Percentiles rank a stretch among this genome's conserved stretches.
phyloP scores from a whole-genome alignment of 2,329 filamentous ascomycete genomes.

The Colletotrichum eremochloae region DNA sequence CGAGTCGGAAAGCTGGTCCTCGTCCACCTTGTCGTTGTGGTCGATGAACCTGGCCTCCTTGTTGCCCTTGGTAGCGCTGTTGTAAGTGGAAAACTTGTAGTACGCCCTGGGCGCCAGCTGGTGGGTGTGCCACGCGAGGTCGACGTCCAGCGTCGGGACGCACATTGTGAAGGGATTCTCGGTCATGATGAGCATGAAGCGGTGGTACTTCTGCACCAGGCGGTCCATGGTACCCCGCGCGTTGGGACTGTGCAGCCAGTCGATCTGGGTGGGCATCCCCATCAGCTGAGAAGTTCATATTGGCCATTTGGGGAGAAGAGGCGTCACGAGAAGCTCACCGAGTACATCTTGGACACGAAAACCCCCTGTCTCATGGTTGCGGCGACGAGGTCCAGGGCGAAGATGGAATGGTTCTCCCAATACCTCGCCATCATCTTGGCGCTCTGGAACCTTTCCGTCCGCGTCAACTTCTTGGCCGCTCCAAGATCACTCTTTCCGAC shows the following conservation, averaged over 20 bases:
- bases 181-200: conserved; percentile 73
- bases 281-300: not conserved
- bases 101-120: conserved; percentile 77
- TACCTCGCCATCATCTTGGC: conserved; percentile 79
- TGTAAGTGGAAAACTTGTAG: conserved; percentile 65
- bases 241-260: conserved; percentile 82
- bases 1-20: conserved; percentile 70
- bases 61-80: conserved; percentile 19
- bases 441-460: conserved; percentile 47
- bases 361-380: conserved; percentile 75
- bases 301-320: not conserved
- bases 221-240: conserved; percentile 73
- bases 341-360: conserved; percentile 80
- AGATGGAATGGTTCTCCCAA: conserved; percentile 75
- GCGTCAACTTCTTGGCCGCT: not conserved
- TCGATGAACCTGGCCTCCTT: conserved; percentile 73
- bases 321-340: conserved; percentile 46
- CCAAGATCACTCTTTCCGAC: conserved; percentile 53
- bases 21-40: conserved; percentile 87
- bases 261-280: conserved; percentile 58
- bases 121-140: conserved; percentile 86
- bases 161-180: conserved; percentile 60
- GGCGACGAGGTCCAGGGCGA: conserved; percentile 74
- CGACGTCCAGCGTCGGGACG: conserved; percentile 81
- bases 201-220: conserved; percentile 73